Evolutionary conservation across 2,329 filamentous ascomycete species (phyloP).

Genomic region (Fusarium miscanthi): DNA sequence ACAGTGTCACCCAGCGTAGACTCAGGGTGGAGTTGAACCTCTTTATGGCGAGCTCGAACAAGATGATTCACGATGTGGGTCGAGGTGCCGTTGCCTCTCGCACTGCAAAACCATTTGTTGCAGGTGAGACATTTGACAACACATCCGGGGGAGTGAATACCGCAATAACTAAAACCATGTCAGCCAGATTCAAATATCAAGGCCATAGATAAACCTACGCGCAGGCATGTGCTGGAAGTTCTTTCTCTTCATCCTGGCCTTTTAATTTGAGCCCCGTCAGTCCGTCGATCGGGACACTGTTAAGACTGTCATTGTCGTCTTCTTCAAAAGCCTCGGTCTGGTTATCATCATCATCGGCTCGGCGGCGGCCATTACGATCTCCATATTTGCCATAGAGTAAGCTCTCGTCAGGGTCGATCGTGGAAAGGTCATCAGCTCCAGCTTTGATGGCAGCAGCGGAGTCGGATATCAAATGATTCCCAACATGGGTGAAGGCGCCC

Average conservation of each 20-base stretch:
- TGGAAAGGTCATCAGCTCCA: conserved; percentile 78
- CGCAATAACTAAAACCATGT: conserved; percentile 78
- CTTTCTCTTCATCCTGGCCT: conserved; percentile 80
- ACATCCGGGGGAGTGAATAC: conserved; percentile 93
- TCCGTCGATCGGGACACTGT: conserved; percentile 83
- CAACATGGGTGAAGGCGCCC: conserved; percentile 87
- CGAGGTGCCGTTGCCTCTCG: conserved; percentile 93
- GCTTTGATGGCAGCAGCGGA: conserved; percentile 90
- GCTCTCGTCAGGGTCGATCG: conserved; percentile 81
- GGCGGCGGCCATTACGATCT: conserved; percentile 70
- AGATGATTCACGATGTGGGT: conserved; percentile 99
- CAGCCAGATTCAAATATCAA: conserved; percentile 33
- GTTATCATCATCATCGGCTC: conserved; percentile 90
- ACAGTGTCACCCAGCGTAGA: conserved; percentile 95
- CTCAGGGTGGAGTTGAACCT: conserved; percentile 94
- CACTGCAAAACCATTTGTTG: conserved; percentile 99
- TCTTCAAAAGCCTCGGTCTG: conserved; percentile 85
- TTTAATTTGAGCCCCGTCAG: conserved; percentile 71
- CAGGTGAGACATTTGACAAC: conserved; percentile 97
- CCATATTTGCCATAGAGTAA: conserved; percentile 78
- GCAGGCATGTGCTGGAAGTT: conserved; percentile 94
- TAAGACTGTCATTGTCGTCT: conserved; percentile 80
- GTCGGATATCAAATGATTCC: conserved; percentile 87
- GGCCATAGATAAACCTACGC: conserved; percentile 71
- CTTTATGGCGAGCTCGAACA: conserved; percentile 96